Conservation (phyloP, 2,329 filamentous ascomycete species). For the Lachnellula suecica region DNA sequence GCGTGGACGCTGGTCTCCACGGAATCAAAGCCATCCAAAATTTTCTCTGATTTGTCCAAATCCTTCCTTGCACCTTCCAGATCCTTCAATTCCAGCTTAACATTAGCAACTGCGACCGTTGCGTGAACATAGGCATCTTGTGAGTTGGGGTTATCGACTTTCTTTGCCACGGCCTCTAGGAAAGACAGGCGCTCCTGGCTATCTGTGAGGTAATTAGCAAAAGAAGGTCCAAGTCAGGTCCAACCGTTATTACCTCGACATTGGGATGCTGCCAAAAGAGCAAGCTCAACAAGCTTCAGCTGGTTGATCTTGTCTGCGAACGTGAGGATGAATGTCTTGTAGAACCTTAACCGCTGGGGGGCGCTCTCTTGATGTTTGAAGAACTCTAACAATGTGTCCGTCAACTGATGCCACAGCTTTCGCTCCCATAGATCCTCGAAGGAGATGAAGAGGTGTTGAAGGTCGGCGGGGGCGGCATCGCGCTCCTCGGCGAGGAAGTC, state of each 20-base stretch:
- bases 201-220: constrained; percentile 52
- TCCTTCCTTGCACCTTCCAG: constrained; percentile 82
- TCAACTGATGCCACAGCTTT: constrained; percentile 99
- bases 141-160: constrained; percentile 87
- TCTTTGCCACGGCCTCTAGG: constrained; percentile 77
- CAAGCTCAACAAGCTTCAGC: constrained; percentile 90
- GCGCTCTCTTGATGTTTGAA: constrained; percentile 82
- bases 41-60: constrained; percentile 81
- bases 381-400: constrained; percentile 82
- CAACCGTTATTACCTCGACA: constrained; percentile 61
- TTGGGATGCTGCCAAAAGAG: constrained; percentile 81
- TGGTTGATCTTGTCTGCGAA: constrained; percentile 99
- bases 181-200: constrained; percentile 84
- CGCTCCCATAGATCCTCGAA: constrained; percentile 98
- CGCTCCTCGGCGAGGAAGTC: constrained; percentile 91
- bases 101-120: constrained; percentile 82
- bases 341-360: constrained; percentile 82
- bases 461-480: constrained; percentile 81
- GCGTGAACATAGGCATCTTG: constrained; percentile 97
- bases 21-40: constrained; percentile 88
- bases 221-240: not conserved
- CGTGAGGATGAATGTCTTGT: constrained; percentile 90
- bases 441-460: constrained; percentile 82
- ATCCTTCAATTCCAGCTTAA: constrained; percentile 79
- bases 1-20: constrained; percentile 96